A percentile compares a stretch with the other conserved stretches of the same genome.
These are phyloP conservation scores for Colletotrichum nymphaeae DNA, from an alignment of 2,329 filamentous ascomycete genomes.

Conservation along the genomic window DNA sequence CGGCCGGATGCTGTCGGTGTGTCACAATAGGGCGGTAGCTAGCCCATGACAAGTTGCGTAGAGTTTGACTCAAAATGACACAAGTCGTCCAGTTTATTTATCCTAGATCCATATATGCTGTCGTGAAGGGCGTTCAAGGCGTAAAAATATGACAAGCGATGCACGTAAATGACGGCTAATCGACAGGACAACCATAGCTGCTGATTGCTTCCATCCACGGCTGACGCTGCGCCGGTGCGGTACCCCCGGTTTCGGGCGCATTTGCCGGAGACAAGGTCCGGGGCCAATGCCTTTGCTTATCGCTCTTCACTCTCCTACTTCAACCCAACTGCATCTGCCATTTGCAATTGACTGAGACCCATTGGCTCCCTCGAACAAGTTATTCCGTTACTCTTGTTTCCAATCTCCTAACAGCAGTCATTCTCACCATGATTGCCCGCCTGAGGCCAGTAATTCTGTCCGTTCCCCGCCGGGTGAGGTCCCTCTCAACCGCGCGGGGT, in stretches of 20 bases:
- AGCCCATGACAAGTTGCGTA: not conserved
- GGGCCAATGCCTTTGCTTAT: slow-evolving; percentile 5
- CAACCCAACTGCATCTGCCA: not conserved
- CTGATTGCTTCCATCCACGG: not conserved
- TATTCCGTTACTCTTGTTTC: not conserved
- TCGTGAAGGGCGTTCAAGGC: not conserved
- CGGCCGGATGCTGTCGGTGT: not conserved
- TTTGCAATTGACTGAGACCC: not conserved
- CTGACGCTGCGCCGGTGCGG: not conserved
- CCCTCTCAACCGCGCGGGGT: slow-evolving; percentile 13
- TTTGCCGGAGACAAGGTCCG: slow-evolving; percentile 2
- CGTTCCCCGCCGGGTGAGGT: not conserved
- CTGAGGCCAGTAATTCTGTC: not conserved
- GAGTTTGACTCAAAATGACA: not conserved
- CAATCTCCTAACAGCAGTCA: not conserved
- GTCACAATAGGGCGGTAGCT: not conserved
- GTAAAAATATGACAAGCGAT: not conserved
- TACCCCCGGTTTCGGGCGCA: not conserved
- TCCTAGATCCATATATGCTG: not conserved
- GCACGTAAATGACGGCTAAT: not conserved
- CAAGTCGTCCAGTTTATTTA: not conserved
- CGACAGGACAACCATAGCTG: not conserved
- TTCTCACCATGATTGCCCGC: not conserved
- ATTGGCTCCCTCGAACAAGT: not conserved
- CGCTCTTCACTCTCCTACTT: not conserved